These are phyloP conservation scores for Teunomyces funiuensis DNA, from an alignment of 805 yeast species.

Conservation along the genomic window DNA sequence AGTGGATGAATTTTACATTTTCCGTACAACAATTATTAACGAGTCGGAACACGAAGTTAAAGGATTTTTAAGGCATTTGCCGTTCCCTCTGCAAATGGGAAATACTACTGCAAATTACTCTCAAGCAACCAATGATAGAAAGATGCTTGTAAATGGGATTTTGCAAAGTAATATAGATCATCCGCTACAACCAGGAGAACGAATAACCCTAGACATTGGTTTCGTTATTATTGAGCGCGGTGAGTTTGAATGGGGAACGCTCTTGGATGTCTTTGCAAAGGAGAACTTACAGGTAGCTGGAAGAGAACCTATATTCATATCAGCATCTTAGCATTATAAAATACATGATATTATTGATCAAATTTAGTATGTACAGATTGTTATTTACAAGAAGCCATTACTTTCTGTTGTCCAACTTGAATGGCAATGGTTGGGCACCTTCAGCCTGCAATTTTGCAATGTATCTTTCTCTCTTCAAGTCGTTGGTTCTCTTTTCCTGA, in stretches of 20 bases:
- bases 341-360: not conserved
- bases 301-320: slow-evolving; percentile 35
- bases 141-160: slow-evolving; percentile 70
- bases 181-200: slow-evolving; percentile 42
- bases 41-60: slow-evolving; percentile 38
- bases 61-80: slow-evolving; percentile 66
- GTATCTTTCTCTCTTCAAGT: slow-evolving; percentile 65
- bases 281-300: slow-evolving; percentile 19
- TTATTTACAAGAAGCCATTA: slow-evolving; percentile 8
- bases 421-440: slow-evolving; percentile 47
- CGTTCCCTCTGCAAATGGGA: slow-evolving; percentile 28
- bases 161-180: slow-evolving; percentile 48
- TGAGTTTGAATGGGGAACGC: slow-evolving; percentile 72
- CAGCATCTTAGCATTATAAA: slow-evolving; percentile 20
- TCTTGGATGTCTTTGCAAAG: slow-evolving; percentile 28
- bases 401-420: slow-evolving; percentile 25
- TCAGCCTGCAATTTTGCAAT: slow-evolving; percentile 68
- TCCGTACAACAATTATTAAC: slow-evolving; percentile 53
- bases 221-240: slow-evolving; percentile 73
- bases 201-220: slow-evolving; percentile 47
- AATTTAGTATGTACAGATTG: slow-evolving; percentile 1
- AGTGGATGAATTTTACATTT: slow-evolving; percentile 50
- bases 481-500: slow-evolving; percentile 84
- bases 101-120: slow-evolving; percentile 11
- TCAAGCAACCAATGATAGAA: slow-evolving; percentile 48